A percentile compares a stretch with the other conserved stretches of the same genome.
Conservation (phyloP, 768 basidiomycete species). For the Cyclocybe cylindracea region DNA sequence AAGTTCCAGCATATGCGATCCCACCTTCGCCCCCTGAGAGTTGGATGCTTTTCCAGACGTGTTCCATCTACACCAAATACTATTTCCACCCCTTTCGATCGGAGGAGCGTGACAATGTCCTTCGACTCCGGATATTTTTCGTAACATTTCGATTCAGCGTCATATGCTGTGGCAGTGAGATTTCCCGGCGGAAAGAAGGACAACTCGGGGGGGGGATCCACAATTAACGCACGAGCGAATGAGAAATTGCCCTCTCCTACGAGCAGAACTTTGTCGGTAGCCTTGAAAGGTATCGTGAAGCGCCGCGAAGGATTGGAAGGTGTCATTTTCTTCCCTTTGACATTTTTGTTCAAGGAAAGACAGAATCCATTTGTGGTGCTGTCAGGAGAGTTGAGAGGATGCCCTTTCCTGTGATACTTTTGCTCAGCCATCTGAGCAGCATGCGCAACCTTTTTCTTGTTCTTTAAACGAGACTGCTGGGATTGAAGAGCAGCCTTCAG, state of each 20-base stretch:
- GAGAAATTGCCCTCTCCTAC: slow-evolving; percentile 97
- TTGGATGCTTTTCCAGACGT: slow-evolving; percentile 57
- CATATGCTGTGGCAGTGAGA: slow-evolving; percentile 84
- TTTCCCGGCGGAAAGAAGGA: slow-evolving; percentile 60
- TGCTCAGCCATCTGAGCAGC: slow-evolving; percentile 55
- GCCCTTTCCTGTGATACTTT: slow-evolving; percentile 36
- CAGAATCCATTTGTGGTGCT: not conserved
- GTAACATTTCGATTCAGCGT: slow-evolving; percentile 73
- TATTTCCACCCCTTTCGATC: slow-evolving; percentile 63
- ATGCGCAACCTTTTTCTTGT: slow-evolving; percentile 54
- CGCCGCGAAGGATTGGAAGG: slow-evolving; percentile 21
- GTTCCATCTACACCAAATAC: slow-evolving; percentile 88
- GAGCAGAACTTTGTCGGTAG: slow-evolving; percentile 70
- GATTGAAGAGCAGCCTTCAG: slow-evolving; percentile 71
- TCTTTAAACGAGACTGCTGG: slow-evolving; percentile 66
- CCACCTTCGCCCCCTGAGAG: slow-evolving; percentile 64
- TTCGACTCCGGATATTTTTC: slow-evolving; percentile 80
- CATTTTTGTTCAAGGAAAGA: not conserved
- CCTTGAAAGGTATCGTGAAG: slow-evolving; percentile 64
- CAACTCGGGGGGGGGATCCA: slow-evolving; percentile 46
- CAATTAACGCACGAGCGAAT: slow-evolving; percentile 75
- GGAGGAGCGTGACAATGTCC: slow-evolving; percentile 55
- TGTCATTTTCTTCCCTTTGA: slow-evolving; percentile 40
- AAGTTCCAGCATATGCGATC: slow-evolving; percentile 94
- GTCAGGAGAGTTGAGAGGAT: slow-evolving; percentile 5